phyloP scores from a whole-genome alignment of 2,329 filamentous ascomycete genomes.

The Penicillium frequentans region DNA sequence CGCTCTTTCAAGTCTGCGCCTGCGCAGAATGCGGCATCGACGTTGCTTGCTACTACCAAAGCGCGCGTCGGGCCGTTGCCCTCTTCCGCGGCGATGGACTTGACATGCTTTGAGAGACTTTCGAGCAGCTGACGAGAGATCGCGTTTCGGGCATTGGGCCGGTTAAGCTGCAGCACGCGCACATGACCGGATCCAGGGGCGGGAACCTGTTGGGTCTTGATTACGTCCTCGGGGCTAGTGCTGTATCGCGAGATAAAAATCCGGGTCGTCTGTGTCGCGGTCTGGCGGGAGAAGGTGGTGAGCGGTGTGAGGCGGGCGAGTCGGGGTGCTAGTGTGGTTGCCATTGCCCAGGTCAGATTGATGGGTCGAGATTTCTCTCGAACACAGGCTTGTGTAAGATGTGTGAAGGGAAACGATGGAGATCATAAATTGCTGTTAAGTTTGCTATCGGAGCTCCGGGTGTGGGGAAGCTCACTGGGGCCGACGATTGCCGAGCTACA shows the following conservation, averaged over 20 bases:
- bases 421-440: neutral
- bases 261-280: slow-evolving; percentile 22
- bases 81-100: slow-evolving; percentile 64
- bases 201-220: slow-evolving; percentile 73
- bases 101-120: slow-evolving; percentile 70
- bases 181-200: slow-evolving; percentile 81
- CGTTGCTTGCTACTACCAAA: slow-evolving; percentile 77
- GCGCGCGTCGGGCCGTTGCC: slow-evolving; percentile 68
- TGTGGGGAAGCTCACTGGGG: slow-evolving; percentile 25
- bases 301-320: slow-evolving; percentile 27
- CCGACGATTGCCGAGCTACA: slow-evolving; percentile 22
- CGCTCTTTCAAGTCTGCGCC: slow-evolving; percentile 94
- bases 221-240: slow-evolving; percentile 36
- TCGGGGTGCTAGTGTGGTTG: slow-evolving; percentile 33
- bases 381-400: slow-evolving; percentile 4
- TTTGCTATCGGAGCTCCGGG: slow-evolving; percentile 8
- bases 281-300: slow-evolving; percentile 13
- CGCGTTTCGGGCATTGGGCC: slow-evolving; percentile 82
- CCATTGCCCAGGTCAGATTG: slow-evolving; percentile 8
- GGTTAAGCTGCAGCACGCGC: slow-evolving; percentile 82
- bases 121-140: slow-evolving; percentile 77
- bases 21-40: slow-evolving; percentile 88
- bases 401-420: neutral
- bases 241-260: slow-evolving; percentile 36
- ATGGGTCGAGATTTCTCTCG: neutral